phyloP scores from a whole-genome alignment of 345 rosid genomes.

The Nasturtium officinale region DNA sequence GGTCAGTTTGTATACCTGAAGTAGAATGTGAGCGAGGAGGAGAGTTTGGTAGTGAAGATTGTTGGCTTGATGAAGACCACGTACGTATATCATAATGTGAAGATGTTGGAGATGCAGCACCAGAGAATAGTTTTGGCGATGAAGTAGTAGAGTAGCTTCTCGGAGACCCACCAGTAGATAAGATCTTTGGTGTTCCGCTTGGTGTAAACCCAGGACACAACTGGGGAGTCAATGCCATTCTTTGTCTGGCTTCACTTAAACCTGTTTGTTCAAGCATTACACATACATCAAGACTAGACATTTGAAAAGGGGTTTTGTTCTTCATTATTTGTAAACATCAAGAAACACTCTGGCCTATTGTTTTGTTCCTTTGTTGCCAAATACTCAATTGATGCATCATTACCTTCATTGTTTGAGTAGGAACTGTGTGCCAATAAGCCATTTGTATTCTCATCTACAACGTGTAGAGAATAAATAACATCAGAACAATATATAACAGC shows the following conservation, averaged over 20 bases:
- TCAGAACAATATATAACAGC: background rate
- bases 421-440: slow-evolving; percentile 47
- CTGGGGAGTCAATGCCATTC: slow-evolving; percentile 73
- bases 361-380: background rate
- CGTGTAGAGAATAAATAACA: slow-evolving; percentile 14
- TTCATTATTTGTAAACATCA: background rate
- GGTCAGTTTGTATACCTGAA: slow-evolving; percentile 57
- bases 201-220: slow-evolving; percentile 53
- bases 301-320: too few relatives aligned
- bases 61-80: slow-evolving; percentile 92
- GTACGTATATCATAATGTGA: slow-evolving; percentile 56
- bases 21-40: slow-evolving; percentile 74
- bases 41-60: slow-evolving; percentile 87
- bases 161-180: slow-evolving; percentile 68
- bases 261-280: slow-evolving; percentile 36
- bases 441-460: slow-evolving; percentile 57
- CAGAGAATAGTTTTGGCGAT: slow-evolving; percentile 70
- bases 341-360: background rate
- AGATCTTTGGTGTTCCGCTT: slow-evolving; percentile 71
- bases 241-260: slow-evolving; percentile 52
- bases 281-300: background rate
- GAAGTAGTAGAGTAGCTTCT: slow-evolving; percentile 69
- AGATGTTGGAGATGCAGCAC: slow-evolving; percentile 67
- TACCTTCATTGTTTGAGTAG: slow-evolving; percentile 61
- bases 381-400: background rate